A percentile compares a stretch with the other conserved stretches of the same genome.
These are phyloP conservation scores for Fusarium sp. DNA, from an alignment of 2,329 filamentous ascomycete genomes.

Conservation along the genomic window DNA sequence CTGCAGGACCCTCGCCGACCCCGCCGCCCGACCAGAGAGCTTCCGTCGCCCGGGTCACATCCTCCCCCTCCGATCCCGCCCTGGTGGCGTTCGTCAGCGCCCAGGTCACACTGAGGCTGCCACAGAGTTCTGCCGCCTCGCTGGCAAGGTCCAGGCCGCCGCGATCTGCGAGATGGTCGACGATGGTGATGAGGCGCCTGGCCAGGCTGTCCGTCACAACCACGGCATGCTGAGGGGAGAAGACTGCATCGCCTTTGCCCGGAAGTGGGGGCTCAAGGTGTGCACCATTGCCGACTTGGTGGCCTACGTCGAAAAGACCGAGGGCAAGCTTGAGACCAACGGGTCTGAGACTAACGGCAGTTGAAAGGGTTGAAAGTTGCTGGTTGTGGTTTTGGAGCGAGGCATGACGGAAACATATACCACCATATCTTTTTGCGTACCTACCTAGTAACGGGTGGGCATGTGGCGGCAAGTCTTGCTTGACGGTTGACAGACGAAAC, in stretches of 20 bases:
- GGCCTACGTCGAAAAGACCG: conserved; percentile 76
- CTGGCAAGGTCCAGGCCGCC: conserved; percentile 77
- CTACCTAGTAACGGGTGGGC: not conserved
- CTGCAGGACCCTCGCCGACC: conserved; percentile 78
- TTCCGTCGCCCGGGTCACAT: conserved; percentile 90
- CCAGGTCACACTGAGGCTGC: conserved; percentile 93
- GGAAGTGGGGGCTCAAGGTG: conserved; percentile 86
- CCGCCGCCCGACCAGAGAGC: conserved; percentile 60
- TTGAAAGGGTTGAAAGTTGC: conserved; percentile 17
- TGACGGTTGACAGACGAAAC: conserved; percentile 14
- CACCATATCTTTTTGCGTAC: not conserved
- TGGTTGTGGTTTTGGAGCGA: not conserved
- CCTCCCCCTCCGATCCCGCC: conserved; percentile 79
- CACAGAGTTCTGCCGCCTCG: conserved; percentile 85
- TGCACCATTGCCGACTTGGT: conserved; percentile 95
- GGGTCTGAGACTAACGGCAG: conserved; percentile 31
- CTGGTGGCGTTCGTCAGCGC: conserved; percentile 81
- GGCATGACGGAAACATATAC: not conserved
- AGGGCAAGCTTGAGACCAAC: conserved; percentile 65
- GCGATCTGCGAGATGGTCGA: conserved; percentile 94
- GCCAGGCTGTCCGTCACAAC: conserved; percentile 68
- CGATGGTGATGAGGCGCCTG: conserved; percentile 76
- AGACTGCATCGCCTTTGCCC: conserved; percentile 86
- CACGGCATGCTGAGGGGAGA: conserved; percentile 93
- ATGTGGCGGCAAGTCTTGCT: conserved; percentile 6